Evolutionary conservation across 495 filamentous ascomycete genomes (phyloP), one percentile per base, ranked within the genome.

Genomic region (Tuber aestivum): DNA sequence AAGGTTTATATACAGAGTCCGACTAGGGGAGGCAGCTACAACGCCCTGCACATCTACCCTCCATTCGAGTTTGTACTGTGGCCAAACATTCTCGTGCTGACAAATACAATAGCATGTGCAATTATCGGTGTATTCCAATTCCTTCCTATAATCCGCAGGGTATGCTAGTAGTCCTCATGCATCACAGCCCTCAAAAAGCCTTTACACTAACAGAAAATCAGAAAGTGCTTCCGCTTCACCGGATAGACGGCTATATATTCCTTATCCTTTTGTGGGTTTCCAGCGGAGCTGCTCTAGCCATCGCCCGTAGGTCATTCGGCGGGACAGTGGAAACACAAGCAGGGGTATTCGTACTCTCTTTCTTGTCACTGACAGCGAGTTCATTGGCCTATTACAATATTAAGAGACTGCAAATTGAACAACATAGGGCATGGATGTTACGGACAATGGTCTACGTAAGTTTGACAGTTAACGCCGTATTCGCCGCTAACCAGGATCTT

Each of bases 361-460:
- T 87, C 56, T 42, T 86, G 45, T 84, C 85, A 35, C 76, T 84
- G 8, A 69, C 72, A 37, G 73, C 83, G 12, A 72, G 86, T 14
- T 50, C 72, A 12, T 75, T 86, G 77, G 86, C 87, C 32, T 86
- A 84, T 50, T 85, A 86, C 75, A 88, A 87, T 75, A 86, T 89
- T 81, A 87, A 86, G 79, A 78, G 84, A 16, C 79, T 87, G 27
- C 87, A 88, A 75, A 87, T 90, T 73, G 87, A 89, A 37, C 84
- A 89, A 77, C 88, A 90, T 75, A 83, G 88, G 3, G 84, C 85
- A 16, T 90, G 87, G 87, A 89, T 88, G 87, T 79, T 89, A 38
- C 81, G 88, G 21, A 80, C 86, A 9, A 85, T 85, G 85, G 83
- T 85, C 77, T 87, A 86, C 75, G 82, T 84, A 76, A 73, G 83